phyloP scores from a whole-genome alignment of 23 red algal genomes.

The Chondrus crispus region DNA sequence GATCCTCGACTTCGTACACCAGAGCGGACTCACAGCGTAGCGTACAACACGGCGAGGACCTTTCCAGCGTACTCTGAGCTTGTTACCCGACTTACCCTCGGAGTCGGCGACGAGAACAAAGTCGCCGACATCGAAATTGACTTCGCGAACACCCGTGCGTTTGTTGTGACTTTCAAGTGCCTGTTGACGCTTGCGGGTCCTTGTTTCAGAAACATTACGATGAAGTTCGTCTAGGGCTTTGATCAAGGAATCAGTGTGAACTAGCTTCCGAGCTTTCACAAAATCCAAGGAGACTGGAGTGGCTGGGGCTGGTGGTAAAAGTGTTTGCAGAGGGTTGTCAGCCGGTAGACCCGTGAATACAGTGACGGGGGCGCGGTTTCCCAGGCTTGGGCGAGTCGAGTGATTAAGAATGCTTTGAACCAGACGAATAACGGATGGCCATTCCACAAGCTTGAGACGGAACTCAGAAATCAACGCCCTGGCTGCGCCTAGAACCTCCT shows the following conservation, averaged over 20 bases:
- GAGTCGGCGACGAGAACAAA: background rate
- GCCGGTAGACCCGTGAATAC: background rate
- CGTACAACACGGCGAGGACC: constrained; percentile 1
- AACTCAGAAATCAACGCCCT: background rate
- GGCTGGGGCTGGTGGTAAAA: background rate
- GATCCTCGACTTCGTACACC: background rate
- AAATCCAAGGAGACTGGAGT: background rate
- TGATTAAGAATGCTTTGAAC: background rate
- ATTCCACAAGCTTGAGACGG: background rate
- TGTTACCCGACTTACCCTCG: background rate
- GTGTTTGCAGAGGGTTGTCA: background rate
- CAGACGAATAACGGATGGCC: background rate
- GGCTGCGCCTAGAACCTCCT: background rate
- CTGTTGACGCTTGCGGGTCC: background rate
- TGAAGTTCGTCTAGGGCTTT: background rate
- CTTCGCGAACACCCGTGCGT: background rate
- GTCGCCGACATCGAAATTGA: background rate
- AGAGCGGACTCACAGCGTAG: background rate
- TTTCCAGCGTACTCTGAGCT: background rate
- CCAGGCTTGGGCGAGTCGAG: background rate
- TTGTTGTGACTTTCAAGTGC: background rate
- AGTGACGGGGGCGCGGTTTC: background rate
- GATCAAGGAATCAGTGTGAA: background rate
- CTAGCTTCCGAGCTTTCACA: background rate
- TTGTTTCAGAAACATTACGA: background rate